These are phyloP conservation scores for Mycena haematopus DNA, from an alignment of 768 basidiomycete species.

Conservation along the genomic window DNA sequence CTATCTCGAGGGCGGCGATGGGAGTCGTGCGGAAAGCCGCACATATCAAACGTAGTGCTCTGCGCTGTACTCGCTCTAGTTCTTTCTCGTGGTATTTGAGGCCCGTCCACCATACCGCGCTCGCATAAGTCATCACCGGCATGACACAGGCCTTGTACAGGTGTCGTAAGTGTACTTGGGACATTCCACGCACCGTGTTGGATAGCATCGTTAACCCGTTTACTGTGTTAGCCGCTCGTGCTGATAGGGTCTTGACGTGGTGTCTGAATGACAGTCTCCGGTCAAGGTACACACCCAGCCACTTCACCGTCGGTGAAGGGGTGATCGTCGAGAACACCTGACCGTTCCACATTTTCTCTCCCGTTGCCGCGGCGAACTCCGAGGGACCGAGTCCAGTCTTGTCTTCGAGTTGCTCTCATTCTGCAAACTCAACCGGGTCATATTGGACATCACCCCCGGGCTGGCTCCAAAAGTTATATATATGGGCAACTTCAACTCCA, in stretches of 20 bases:
- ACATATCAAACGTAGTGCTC: too few species aligned
- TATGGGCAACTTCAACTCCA: not conserved
- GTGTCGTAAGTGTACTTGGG: conserved; percentile 34
- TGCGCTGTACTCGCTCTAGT: conserved; percentile 6
- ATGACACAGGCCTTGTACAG: conserved; percentile 40
- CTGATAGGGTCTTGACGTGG: conserved; percentile 36
- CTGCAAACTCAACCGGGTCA: not conserved
- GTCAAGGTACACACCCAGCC: conserved; percentile 45
- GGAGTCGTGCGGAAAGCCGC: conserved; percentile 38
- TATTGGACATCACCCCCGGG: too few species aligned
- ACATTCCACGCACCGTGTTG: conserved; percentile 42
- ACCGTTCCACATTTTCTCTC: not conserved
- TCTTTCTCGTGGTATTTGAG: conserved; percentile 30
- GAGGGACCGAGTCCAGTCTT: too few species aligned
- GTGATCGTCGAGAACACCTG: too few species aligned
- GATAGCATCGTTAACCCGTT: conserved; percentile 39
- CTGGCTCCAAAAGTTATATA: too few species aligned
- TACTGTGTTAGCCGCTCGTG: conserved; percentile 35
- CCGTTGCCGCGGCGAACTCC: too few species aligned
- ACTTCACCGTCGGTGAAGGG: conserved; percentile 28
- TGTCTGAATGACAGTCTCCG: conserved; percentile 39
- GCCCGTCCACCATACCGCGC: conserved; percentile 41
- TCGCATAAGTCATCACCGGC: conserved; percentile 42
- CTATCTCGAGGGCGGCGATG: too few species aligned
- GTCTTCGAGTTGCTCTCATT: not conserved